Base-by-base conservation (phyloP, 163 green algal species). In the Chloromonas sp. region DNA sequence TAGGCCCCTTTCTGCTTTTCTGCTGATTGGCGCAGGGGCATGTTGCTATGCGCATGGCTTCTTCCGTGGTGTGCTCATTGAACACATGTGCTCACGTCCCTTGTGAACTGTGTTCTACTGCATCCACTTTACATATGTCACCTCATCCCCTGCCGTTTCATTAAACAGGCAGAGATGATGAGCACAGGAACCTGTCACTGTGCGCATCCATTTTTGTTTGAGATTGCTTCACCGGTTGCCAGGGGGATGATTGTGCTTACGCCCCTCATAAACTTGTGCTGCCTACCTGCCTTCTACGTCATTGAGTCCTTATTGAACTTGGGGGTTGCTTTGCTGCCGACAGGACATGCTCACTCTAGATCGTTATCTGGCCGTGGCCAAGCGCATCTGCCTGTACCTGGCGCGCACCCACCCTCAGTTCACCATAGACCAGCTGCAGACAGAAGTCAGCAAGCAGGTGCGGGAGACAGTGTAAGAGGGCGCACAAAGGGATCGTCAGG, bases 311-410 rank as follows among this genome's bases (percentile, higher is more conserved):
- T 36, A 36, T 36, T 36, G 36, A 36, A 36, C 36, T 36, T 36
- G 36, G 36, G 36, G 36, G 36, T 36, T 36, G 36, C 36, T 36
- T 36, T 36, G 36, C 36, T 36, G 36, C 36, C 36, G 36, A 36
- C 87, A 91, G 86, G 88, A 89, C 81, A 58, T 87, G 14, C 15
- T 3, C 36, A 78, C 86, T 1, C 86, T 95, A 61, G 60, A 89
- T 59, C 85, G 91, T 57, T 96, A 95, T 87, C 90, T 96, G 14
- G 80, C 70, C 0, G 94, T 97, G n/a, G 89, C 86, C 61, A 96
- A 98, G 91, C 93, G 95, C 81, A 94, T 97, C 71, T 91, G 89
- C 59, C 87, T 98, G 3, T 98, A 95, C 84, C 88, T 99, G 14
- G 94, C 95, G 14, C 92, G 95, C 60, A 90, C 94, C 13, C 91